Conservation (phyloP, 2,329 filamentous ascomycete genomes). For the Fusarium dimerum region DNA sequence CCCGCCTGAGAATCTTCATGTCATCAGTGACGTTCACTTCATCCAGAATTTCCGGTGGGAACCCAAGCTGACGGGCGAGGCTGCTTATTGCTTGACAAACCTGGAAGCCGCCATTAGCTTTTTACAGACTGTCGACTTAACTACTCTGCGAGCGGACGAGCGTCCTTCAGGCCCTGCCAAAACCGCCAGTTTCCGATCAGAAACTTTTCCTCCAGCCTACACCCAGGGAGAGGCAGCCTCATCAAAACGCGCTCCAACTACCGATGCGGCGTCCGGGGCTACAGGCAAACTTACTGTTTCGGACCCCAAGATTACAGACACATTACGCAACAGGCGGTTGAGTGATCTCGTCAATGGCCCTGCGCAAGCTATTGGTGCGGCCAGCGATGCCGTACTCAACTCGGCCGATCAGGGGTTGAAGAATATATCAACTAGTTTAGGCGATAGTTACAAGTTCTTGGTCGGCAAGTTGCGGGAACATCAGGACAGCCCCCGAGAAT, state of each 20-base stretch:
- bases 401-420: slow-evolving; percentile 92
- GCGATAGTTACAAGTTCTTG: slow-evolving; percentile 91
- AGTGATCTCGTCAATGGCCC: slow-evolving; percentile 87
- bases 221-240: slow-evolving; percentile 44
- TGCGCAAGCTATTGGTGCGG: slow-evolving; percentile 76
- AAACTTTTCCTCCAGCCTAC: slow-evolving; percentile 61
- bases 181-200: slow-evolving; percentile 47
- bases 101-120: slow-evolving; percentile 94
- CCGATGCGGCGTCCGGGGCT: slow-evolving; percentile 33
- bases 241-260: slow-evolving; percentile 34
- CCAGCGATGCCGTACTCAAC: slow-evolving; percentile 80
- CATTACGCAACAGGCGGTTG: slow-evolving; percentile 70
- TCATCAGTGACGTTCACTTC: slow-evolving; percentile 93
- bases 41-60: slow-evolving; percentile 89
- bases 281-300: slow-evolving; percentile 41
- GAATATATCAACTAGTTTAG: slow-evolving; percentile 85
- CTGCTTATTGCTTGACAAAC: slow-evolving; percentile 94
- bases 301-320: slow-evolving; percentile 47
- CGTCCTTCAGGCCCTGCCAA: slow-evolving; percentile 67
- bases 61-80: slow-evolving; percentile 86
- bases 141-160: slow-evolving; percentile 82
- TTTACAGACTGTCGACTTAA: slow-evolving; percentile 90
- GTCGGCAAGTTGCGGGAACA: slow-evolving; percentile 84
- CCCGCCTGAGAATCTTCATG: slow-evolving; percentile 79
- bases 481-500: slow-evolving; percentile 44